A percentile compares a stretch with the other conserved stretches of the same genome.
Conservation (phyloP, 2,329 filamentous ascomycete genomes). For the Pestalotiopsis sp. region DNA sequence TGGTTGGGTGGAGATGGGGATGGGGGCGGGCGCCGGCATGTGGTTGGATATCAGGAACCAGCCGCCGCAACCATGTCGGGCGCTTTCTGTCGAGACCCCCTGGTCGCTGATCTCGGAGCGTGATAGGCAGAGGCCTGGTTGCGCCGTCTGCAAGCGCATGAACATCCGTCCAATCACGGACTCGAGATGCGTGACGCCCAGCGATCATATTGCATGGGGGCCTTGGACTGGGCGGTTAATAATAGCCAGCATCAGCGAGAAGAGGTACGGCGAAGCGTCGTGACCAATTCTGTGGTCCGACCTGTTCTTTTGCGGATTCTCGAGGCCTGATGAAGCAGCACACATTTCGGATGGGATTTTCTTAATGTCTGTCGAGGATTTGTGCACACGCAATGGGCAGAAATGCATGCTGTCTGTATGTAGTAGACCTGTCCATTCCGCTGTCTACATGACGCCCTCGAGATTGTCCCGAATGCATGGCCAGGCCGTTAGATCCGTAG, state of each 20-base stretch:
- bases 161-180: slow-evolving; percentile 41
- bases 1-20: slow-evolving; percentile 27
- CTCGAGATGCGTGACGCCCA: slow-evolving; percentile 39
- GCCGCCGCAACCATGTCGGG: slow-evolving; percentile 28
- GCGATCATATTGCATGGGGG: slow-evolving; percentile 40
- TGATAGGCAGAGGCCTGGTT: slow-evolving; percentile 35
- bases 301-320: not conserved
- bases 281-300: not conserved
- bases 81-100: slow-evolving; percentile 23
- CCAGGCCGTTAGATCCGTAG: not conserved
- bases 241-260: slow-evolving; percentile 27
- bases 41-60: slow-evolving; percentile 30
- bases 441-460: too few species aligned
- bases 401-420: too few species aligned
- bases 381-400: too few species aligned
- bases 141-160: slow-evolving; percentile 25
- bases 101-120: slow-evolving; percentile 29
- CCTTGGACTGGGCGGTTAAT: slow-evolving; percentile 41
- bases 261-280: slow-evolving; percentile 12
- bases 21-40: slow-evolving; percentile 22
- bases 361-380: too few species aligned
- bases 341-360: too few species aligned
- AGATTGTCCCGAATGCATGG: too few species aligned
- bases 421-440: too few species aligned
- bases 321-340: too few species aligned